phyloP scores from a whole-genome alignment of 2,329 filamentous ascomycete genomes.

The Gnomoniopsis sp. region DNA sequence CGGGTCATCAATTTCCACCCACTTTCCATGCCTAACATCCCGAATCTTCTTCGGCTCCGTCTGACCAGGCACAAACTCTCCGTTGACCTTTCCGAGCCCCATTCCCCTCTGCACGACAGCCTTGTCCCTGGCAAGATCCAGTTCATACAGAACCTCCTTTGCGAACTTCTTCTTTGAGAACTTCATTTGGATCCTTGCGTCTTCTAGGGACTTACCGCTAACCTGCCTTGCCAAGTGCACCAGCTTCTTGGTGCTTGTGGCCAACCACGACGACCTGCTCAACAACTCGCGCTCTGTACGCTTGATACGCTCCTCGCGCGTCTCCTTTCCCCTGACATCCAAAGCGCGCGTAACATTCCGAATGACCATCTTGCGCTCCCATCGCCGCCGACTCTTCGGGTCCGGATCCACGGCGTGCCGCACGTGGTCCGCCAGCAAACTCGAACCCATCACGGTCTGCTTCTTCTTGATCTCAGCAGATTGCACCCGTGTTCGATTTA shows the following conservation, averaged over 20 bases:
- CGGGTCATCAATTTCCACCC: constrained; percentile 67
- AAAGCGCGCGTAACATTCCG: constrained; percentile 68
- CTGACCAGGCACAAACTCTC: constrained; percentile 28
- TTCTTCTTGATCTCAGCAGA: constrained; percentile 33
- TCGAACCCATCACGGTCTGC: constrained; percentile 25
- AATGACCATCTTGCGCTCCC: constrained; percentile 82
- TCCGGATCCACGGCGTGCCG: constrained; percentile 70
- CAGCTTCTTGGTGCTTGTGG: constrained; percentile 90
- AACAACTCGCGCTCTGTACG: constrained; percentile 55
- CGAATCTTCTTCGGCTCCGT: constrained; percentile 63
- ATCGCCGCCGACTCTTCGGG: constrained; percentile 66
- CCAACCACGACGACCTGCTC: constrained; percentile 67
- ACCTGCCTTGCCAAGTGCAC: constrained; percentile 84
- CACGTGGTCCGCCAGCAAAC: constrained; percentile 49
- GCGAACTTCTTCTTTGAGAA: constrained; percentile 94
- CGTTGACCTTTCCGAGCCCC: constrained; percentile 59
- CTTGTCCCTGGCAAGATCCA: constrained; percentile 77
- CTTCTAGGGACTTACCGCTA: constrained; percentile 86
- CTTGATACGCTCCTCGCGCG: constrained; percentile 63
- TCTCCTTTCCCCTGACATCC: constrained; percentile 49
- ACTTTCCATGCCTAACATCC: constrained; percentile 72
- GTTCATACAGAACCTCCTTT: constrained; percentile 71
- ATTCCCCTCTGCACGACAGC: constrained; percentile 81
- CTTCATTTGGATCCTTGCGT: constrained; percentile 91
- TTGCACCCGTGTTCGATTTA: not conserved